Conservation (phyloP, 2,329 filamentous ascomycete species). For the Aspergillus fijiensis region DNA sequence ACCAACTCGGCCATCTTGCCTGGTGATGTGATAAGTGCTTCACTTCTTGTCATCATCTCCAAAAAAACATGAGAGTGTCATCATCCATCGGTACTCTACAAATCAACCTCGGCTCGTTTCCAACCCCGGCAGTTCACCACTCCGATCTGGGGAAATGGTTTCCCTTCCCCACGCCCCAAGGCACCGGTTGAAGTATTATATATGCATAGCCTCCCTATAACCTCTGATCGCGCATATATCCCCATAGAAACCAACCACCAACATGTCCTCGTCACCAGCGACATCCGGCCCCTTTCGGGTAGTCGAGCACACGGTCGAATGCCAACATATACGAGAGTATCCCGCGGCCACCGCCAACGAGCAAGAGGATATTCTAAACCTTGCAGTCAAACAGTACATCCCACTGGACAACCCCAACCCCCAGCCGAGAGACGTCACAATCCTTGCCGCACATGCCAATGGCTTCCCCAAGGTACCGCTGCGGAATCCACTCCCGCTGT, state of each 20-base stretch:
- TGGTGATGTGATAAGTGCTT: background rate
- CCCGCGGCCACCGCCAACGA: conserved; percentile 67
- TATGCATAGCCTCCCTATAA: background rate
- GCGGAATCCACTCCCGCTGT: background rate
- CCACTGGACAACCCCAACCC: conserved; percentile 69
- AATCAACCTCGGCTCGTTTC: background rate
- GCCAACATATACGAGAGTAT: conserved; percentile 80
- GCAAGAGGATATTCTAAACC: conserved; percentile 71
- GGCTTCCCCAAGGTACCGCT: conserved; percentile 77
- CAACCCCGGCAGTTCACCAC: background rate
- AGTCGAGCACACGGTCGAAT: conserved; percentile 70
- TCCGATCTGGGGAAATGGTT: background rate
- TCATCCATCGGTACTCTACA: background rate
- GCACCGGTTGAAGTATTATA: background rate
- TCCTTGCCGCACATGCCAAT: conserved; percentile 86
- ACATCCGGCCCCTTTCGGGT: conserved; percentile 58
- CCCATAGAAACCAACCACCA: conserved; percentile 8
- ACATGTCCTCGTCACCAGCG: conserved; percentile 26
- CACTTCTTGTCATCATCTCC: fast-evolving
- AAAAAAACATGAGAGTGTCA: background rate
- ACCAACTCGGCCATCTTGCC: conserved; percentile 41
- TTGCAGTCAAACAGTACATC: conserved; percentile 85
- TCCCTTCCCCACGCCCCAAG: background rate
- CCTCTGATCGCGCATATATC: background rate
- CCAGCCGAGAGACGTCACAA: conserved; percentile 73